Conservation (phyloP, 805 yeast species). For the Cyberlindnera suaveolens region DNA sequence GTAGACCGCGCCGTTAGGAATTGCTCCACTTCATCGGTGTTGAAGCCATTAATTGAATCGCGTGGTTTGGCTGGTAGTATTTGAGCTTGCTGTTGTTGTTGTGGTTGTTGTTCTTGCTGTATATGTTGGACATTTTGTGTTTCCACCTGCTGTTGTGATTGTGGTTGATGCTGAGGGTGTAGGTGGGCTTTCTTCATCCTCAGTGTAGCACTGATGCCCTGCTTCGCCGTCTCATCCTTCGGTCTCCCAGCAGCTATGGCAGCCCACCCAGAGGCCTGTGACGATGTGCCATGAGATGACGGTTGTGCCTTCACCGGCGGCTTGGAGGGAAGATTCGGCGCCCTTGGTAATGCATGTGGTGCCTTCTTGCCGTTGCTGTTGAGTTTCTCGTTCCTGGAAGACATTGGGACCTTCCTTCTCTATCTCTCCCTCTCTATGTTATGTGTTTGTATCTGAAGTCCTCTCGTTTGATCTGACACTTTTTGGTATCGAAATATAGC, state of each 20-base stretch:
- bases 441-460: neutral
- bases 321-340: slow-evolving; percentile 6
- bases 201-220: no score
- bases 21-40: slow-evolving; percentile 5
- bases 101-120: neutral
- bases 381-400: neutral
- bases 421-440: neutral
- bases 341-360: neutral
- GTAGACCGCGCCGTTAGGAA: slow-evolving; percentile 5
- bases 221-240: neutral
- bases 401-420: neutral
- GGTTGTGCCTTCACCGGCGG: slow-evolving; percentile 1
- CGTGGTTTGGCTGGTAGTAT: neutral
- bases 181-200: neutral
- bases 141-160: neutral
- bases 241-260: slow-evolving; percentile 13
- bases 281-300: neutral
- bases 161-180: neutral
- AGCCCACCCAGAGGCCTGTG: slow-evolving; percentile 14
- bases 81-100: neutral
- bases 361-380: neutral
- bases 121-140: neutral
- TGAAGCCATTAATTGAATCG: slow-evolving; percentile 7
- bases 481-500: no score
- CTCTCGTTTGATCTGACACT: no score